phyloP scores from a whole-genome alignment of 306 rosid genomes.

The Cicer chorassanicum region DNA sequence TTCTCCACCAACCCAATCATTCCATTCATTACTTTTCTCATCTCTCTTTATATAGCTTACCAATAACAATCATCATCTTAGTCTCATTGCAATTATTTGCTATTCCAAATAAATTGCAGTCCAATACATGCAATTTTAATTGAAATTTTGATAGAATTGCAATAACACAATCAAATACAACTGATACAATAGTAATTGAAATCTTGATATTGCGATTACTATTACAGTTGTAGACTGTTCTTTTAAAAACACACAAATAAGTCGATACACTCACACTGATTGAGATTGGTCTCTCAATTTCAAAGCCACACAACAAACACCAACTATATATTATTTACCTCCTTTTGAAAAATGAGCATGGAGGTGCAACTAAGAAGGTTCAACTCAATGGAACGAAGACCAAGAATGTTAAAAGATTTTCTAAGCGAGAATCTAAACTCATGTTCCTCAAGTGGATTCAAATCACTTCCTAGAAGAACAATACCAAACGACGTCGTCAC shows the following conservation, averaged over 20 bases:
- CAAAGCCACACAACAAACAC: not conserved
- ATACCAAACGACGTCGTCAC: not conserved
- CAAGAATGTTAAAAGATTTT: constrained; percentile 74
- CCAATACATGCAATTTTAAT: not conserved
- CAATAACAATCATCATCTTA: not conserved
- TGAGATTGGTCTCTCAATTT: not conserved
- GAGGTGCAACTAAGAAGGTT: constrained; percentile 51
- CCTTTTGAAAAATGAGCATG: constrained; percentile 33
- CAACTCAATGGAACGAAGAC: constrained; percentile 51
- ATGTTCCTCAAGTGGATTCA: constrained; percentile 61
- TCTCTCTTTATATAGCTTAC: not conserved
- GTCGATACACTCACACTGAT: not conserved
- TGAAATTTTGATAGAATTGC: not conserved
- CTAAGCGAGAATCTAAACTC: constrained; percentile 58
- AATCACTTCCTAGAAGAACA: constrained; percentile 59
- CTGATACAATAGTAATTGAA: not conserved
- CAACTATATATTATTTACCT: not conserved
- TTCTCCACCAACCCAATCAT: constrained; percentile 30
- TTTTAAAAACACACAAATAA: too few species aligned
- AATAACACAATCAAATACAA: not conserved
- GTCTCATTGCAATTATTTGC: not conserved
- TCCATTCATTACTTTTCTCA: not conserved
- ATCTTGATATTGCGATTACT: not conserved
- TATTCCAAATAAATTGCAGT: not conserved
- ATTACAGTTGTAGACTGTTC: not conserved